Evolutionary conservation across 345 rosid species (phyloP).

Genomic region (Geranium brycei): DNA sequence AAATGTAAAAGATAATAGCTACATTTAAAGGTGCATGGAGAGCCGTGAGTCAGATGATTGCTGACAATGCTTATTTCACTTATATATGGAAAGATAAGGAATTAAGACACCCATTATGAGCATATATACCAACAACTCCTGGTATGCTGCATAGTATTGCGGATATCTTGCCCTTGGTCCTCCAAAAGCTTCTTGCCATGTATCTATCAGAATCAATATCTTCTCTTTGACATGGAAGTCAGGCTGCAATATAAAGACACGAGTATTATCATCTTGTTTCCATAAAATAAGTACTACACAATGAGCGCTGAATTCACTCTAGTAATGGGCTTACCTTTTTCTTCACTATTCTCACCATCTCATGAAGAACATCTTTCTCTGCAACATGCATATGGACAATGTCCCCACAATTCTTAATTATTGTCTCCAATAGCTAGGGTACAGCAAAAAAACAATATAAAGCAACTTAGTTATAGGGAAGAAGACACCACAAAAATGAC

Average conservation of each 20-base stretch:
- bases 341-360: slow-evolving; percentile 85
- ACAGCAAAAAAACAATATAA: slow-evolving; percentile 9
- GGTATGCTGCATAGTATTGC: slow-evolving; percentile 91
- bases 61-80: too few relatives aligned
- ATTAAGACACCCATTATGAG: background rate
- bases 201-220: slow-evolving; percentile 73
- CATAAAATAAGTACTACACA: background rate
- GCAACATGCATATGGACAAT: slow-evolving; percentile 99
- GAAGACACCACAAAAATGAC: background rate
- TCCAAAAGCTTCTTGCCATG: slow-evolving; percentile 99
- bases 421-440: slow-evolving; percentile 82
- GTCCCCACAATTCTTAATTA: slow-evolving; percentile 95
- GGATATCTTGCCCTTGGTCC: slow-evolving; percentile 97
- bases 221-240: slow-evolving; percentile 90
- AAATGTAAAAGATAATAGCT: background rate
- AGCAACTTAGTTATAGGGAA: slow-evolving; percentile 1
- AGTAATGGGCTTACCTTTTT: slow-evolving; percentile 56
- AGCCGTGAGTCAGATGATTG: background rate
- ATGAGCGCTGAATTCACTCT: background rate
- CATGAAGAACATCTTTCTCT: slow-evolving; percentile 86
- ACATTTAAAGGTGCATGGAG: background rate
- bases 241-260: slow-evolving; percentile 40
- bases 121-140: slow-evolving; percentile 84
- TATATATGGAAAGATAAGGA: too few relatives aligned
- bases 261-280: background rate